These are phyloP conservation scores for Pyrenula massariospora DNA, from an alignment of 495 filamentous ascomycete species.

Conservation along the genomic window DNA sequence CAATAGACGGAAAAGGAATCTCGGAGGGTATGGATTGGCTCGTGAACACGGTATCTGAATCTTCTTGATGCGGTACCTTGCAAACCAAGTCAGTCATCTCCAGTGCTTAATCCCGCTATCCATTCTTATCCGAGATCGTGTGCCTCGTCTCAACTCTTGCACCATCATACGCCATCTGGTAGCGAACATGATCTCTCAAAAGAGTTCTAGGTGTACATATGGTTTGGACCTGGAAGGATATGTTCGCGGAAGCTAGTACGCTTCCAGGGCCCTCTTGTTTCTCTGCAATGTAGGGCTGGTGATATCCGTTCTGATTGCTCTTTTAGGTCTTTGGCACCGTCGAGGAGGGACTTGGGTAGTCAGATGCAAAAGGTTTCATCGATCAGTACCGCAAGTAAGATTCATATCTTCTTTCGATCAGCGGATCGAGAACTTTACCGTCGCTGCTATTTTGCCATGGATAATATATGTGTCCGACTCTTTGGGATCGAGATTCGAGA, in stretches of 20 bases:
- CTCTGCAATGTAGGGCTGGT: too few relatives aligned
- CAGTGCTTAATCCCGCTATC: neutral
- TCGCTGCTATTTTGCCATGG: neutral
- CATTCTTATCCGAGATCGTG: neutral
- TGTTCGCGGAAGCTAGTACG: too few relatives aligned
- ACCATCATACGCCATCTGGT: neutral
- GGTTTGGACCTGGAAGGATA: too few relatives aligned
- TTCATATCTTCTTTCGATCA: neutral
- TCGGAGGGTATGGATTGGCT: constrained; percentile 98
- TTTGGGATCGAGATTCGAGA: neutral
- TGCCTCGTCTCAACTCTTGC: neutral
- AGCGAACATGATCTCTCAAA: neutral
- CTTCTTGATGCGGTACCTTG: neutral
- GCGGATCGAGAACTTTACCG: neutral
- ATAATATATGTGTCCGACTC: neutral
- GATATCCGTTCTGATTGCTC: too few relatives aligned
- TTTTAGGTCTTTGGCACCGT: too few relatives aligned
- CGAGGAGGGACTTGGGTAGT: neutral
- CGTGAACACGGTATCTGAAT: constrained; percentile 28
- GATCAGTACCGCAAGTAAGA: neutral
- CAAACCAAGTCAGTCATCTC: neutral
- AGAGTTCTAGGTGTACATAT: too few relatives aligned
- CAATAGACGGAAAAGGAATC: constrained; percentile 88
- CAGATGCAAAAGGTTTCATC: neutral
- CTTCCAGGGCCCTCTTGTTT: too few relatives aligned